These are phyloP conservation scores for Trifolium fragiferum DNA, from an alignment of 306 rosid genomes.

Conservation along the genomic window DNA sequence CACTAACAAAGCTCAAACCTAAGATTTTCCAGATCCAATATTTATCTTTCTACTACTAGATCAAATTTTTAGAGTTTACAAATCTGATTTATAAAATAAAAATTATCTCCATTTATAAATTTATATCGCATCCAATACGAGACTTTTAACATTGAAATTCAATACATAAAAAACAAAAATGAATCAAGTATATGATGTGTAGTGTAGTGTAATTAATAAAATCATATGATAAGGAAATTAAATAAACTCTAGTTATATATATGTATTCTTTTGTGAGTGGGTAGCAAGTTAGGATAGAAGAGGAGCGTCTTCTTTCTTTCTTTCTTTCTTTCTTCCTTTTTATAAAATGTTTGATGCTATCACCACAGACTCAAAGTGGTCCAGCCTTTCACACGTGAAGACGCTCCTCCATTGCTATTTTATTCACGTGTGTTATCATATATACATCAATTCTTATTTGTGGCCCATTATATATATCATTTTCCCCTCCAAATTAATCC, in stretches of 20 bases:
- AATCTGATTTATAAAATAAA: too few species aligned
- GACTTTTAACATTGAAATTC: too few species aligned
- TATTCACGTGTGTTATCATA: conserved; percentile 83
- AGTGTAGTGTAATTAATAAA: conserved; percentile 27
- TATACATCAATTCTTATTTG: conserved; percentile 46
- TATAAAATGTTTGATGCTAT: conserved; percentile 37
- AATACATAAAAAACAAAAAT: too few species aligned
- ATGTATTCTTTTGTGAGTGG: conserved; percentile 53
- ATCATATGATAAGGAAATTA: conserved; percentile 23
- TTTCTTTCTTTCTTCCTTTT: conserved; percentile 33
- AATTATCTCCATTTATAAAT: too few species aligned
- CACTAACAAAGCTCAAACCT: too few species aligned
- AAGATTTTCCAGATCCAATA: too few species aligned
- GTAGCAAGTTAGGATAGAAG: conserved; percentile 62
- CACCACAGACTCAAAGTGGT: conserved; percentile 58
- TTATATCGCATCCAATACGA: too few species aligned
- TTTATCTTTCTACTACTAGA: too few species aligned
- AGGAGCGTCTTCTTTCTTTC: conserved; percentile 76
- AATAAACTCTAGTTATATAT: background rate
- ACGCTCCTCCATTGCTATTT: conserved; percentile 81
- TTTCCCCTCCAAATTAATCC: conserved; percentile 28
- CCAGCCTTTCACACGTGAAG: conserved; percentile 95
- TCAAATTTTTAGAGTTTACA: too few species aligned
- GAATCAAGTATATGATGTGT: too few species aligned
- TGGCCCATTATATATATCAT: conserved; percentile 38